These are phyloP conservation scores for Scedosporium aurantiacum DNA, from an alignment of 2,329 filamentous ascomycete genomes.

Conservation along the genomic window DNA sequence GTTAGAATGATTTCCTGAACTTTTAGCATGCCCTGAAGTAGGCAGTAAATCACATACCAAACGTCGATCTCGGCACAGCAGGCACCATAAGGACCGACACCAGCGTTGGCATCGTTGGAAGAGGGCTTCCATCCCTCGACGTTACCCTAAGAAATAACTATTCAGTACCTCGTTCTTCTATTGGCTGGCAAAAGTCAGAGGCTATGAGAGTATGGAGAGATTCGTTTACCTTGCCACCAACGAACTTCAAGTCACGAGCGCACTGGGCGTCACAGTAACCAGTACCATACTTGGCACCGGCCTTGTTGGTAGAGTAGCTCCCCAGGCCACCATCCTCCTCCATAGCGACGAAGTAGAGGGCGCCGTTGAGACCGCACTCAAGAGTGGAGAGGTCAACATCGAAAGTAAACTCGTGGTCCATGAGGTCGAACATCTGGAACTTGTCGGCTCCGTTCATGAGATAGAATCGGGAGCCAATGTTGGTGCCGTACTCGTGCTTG, in stretches of 20 bases:
- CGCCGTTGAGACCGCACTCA: constrained; percentile 54
- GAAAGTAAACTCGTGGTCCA: constrained; percentile 53
- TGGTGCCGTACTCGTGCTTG: constrained; percentile 29
- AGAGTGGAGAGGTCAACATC: constrained; percentile 55
- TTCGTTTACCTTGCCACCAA: constrained; percentile 30
- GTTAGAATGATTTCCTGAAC: background rate
- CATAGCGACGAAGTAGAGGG: constrained; percentile 51
- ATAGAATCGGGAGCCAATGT: constrained; percentile 41
- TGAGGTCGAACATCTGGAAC: constrained; percentile 50
- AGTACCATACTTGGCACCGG: constrained; percentile 42
- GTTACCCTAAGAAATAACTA: constrained; percentile 19
- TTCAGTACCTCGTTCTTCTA: background rate
- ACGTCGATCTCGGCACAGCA: constrained; percentile 54
- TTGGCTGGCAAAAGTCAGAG: background rate
- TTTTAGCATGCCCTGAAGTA: background rate
- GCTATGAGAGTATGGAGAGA: background rate
- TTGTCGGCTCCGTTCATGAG: constrained; percentile 42
- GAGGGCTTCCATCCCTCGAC: constrained; percentile 40
- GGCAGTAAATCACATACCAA: constrained; percentile 33
- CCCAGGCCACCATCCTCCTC: constrained; percentile 37
- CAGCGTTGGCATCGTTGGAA: constrained; percentile 41
- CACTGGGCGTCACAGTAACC: constrained; percentile 41
- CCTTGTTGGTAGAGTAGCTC: constrained; percentile 31
- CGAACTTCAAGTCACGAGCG: constrained; percentile 36
- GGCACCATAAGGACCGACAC: constrained; percentile 38